Evolutionary conservation across 192 early-diverging fungal genomes (phyloP).

Genomic region (Funneliformis mosseae): DNA sequence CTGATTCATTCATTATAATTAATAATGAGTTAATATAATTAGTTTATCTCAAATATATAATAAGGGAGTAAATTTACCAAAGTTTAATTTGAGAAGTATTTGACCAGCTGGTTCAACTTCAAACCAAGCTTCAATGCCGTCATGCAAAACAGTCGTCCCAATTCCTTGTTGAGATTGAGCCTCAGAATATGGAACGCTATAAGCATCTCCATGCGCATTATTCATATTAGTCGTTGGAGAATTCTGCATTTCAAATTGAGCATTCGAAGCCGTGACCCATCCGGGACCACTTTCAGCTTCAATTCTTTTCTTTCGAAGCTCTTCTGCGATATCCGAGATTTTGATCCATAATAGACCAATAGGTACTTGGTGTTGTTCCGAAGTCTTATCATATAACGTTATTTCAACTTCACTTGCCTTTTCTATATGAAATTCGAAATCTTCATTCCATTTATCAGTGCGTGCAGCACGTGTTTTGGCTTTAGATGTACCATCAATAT

Average conservation of each 20-base stretch:
- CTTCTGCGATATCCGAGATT: constrained; percentile 90
- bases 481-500: constrained; percentile 80
- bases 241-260: constrained; percentile 15
- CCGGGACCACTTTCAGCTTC: constrained; percentile 61
- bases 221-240: neutral
- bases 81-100: constrained; percentile 83
- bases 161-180: constrained; percentile 32
- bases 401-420: constrained; percentile 93
- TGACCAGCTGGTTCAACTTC: constrained; percentile 95
- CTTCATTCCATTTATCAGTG: constrained; percentile 80
- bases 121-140: constrained; percentile 80
- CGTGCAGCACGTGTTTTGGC: constrained; percentile 74
- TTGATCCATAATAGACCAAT: constrained; percentile 93
- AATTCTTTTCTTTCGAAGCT: constrained; percentile 69
- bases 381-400: constrained; percentile 81
- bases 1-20: constrained; percentile 28
- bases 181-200: constrained; percentile 19
- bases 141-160: constrained; percentile 35
- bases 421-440: constrained; percentile 86
- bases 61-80: constrained; percentile 55
- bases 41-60: neutral
- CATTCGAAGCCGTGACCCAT: constrained; percentile 51
- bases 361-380: constrained; percentile 65
- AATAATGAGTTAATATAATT: constrained; percentile 5
- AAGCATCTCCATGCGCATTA: constrained; percentile 7